Percentiles rank a stretch among this genome's conserved stretches.
These are phyloP conservation scores for Kokia cookei DNA, from an alignment of 441 rosid genomes.

Conservation along the genomic window DNA sequence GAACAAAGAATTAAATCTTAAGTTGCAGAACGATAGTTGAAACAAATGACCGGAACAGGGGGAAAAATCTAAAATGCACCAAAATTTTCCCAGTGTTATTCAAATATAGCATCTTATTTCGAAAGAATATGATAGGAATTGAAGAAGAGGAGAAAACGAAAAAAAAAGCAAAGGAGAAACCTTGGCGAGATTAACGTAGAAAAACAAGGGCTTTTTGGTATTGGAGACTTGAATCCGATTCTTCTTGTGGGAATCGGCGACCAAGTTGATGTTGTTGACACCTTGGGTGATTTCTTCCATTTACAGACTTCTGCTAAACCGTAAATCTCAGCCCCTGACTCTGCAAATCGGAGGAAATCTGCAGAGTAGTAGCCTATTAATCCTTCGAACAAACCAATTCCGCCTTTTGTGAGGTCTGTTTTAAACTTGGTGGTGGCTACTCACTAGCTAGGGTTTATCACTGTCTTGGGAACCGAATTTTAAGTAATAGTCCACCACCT, in stretches of 20 bases:
- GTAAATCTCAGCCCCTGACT: neutral
- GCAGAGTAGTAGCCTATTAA: neutral
- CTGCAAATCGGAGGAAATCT: neutral
- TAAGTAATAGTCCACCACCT: neutral
- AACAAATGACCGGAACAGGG: neutral
- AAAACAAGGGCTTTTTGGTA: constrained; percentile 88
- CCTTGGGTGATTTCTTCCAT: constrained; percentile 83
- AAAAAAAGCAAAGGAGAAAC: constrained; percentile 8
- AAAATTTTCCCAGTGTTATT: neutral
- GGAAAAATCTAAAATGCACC: neutral
- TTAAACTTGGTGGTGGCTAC: neutral
- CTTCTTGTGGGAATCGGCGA: constrained; percentile 49
- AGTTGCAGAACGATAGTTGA: neutral
- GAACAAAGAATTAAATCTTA: neutral
- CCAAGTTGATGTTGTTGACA: constrained; percentile 49
- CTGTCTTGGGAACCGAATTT: neutral
- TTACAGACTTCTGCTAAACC: neutral
- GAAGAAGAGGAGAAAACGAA: neutral
- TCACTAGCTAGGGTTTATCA: neutral
- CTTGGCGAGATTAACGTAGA: constrained; percentile 96
- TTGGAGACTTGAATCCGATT: constrained; percentile 92
- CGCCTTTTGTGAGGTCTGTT: neutral
- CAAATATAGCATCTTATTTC: neutral
- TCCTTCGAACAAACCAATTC: neutral
- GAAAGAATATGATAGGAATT: neutral